Evolutionary conservation across 2,329 filamentous ascomycete species (phyloP), one percentile per base, ranked within the genome.

Genomic region (Nothomitra cinnamomea): DNA sequence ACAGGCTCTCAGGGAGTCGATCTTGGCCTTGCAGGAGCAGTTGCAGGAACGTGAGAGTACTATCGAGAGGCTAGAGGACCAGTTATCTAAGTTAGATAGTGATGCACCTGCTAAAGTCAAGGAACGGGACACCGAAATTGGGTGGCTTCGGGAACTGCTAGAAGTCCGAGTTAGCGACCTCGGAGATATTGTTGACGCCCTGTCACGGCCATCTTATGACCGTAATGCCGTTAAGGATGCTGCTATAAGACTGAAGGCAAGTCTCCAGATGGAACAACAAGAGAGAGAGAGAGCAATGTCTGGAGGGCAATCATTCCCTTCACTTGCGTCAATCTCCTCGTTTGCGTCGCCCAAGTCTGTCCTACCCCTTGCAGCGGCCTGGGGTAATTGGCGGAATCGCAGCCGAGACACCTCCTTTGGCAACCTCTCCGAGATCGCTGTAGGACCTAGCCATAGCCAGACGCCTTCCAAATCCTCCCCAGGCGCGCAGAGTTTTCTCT

Each of bases 251-350:
- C 81, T 98, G 56, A 87, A 87, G 65, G 87, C 92, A 13, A 95
- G 95, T 62, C 74, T 98, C 36, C 87, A 96, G 65, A 98, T 98
- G 92, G 90, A 98, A 67, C 86, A 94, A 64, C 87, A 95, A 65
- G 89, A 95, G 68, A 86, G 87, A 52, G 90, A 96, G 66, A 79
- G 92, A 56, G 82, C 87, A 0, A 77, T 86, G 69, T 81, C 83
- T 53, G 82, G 82, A 49, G 78, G 78, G 19, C 66, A 71, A 56
- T 78, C 74, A 53, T 73, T 92, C 60, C 85, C 86, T 3, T 86
- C 85, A 41, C 77, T 95, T 42, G 83, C 87, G 1, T 83, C 83
- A 48, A 78, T 86, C 32, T 81, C 89, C 48, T 80, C 79, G 58
- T 80, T 89, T 58, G 83, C 86, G 10, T 85, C 87, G 1, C 90